Conservation (phyloP, 1,139 yeast genomes). For the Taiozyma sp. region DNA sequence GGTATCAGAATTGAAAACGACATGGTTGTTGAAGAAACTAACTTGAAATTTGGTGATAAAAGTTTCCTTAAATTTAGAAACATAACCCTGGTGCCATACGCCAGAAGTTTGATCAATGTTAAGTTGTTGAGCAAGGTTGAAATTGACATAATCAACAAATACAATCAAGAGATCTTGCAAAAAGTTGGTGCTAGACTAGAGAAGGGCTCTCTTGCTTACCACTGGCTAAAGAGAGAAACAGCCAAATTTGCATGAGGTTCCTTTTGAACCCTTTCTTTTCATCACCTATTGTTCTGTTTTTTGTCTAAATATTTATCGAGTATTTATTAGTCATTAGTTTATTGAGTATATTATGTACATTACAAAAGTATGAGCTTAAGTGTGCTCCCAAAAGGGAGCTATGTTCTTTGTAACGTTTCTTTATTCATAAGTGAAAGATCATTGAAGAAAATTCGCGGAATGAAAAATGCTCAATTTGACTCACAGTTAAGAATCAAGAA, state of each 20-base stretch:
- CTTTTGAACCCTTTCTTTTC: not conserved
- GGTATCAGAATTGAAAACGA: slow-evolving; percentile 93
- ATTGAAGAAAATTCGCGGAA: not conserved
- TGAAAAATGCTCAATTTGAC: not conserved
- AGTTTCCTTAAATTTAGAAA: slow-evolving; percentile 75
- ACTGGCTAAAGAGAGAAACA: slow-evolving; percentile 79
- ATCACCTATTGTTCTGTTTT: not conserved
- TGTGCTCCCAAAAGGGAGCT: no score
- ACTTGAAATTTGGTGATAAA: slow-evolving; percentile 40
- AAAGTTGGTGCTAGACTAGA: slow-evolving; percentile 43
- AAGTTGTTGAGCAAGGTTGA: slow-evolving; percentile 58
- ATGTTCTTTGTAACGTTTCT: no score
- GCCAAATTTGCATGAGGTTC: slow-evolving; percentile 7
- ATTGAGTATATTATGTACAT: not conserved
- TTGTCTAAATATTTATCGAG: not conserved
- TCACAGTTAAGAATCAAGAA: not conserved
- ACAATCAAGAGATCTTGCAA: slow-evolving; percentile 60
- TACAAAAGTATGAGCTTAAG: not conserved
- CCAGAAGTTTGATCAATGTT: slow-evolving; percentile 58
- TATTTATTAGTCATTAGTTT: not conserved
- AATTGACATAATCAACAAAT: slow-evolving; percentile 58
- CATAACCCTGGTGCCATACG: slow-evolving; percentile 85
- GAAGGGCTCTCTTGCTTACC: slow-evolving; percentile 47
- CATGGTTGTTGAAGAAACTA: slow-evolving; percentile 46
- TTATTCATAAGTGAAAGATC: not conserved